Evolutionary conservation across 768 basidiomycete genomes (phyloP).

Genomic region (Suillus subaureus): DNA sequence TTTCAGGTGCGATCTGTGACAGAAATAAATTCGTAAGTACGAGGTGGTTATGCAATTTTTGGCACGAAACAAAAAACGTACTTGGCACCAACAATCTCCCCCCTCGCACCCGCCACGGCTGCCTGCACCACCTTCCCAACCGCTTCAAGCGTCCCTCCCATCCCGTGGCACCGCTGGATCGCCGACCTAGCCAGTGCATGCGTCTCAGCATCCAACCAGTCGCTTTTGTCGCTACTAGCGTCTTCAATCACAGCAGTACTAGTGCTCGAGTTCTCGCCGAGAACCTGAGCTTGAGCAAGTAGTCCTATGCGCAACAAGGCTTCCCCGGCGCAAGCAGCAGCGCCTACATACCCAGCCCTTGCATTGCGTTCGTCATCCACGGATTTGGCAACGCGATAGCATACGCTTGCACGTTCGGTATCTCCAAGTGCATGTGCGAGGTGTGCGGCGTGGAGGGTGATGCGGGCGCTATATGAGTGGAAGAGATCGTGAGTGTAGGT

Average conservation of each 20-base stretch:
- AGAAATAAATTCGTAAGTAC: constrained; percentile 21
- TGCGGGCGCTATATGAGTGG: constrained; percentile 55
- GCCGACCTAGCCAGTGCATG: constrained; percentile 39
- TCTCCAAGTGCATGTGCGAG: constrained; percentile 38
- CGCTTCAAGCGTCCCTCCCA: constrained; percentile 57
- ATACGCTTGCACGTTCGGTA: constrained; percentile 53
- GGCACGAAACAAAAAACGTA: constrained; percentile 35
- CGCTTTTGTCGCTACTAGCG: too few species aligned
- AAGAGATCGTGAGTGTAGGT: constrained; percentile 63
- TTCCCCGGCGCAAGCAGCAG: constrained; percentile 55
- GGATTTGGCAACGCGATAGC: constrained; percentile 57
- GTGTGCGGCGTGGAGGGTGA: constrained; percentile 56
- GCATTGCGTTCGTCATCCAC: neutral
- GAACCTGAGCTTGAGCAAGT: neutral
- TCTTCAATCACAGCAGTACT: neutral
- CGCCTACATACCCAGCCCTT: constrained; percentile 43
- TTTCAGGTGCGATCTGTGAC: constrained; percentile 47
- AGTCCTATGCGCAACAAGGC: constrained; percentile 53
- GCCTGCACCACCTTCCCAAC: constrained; percentile 59
- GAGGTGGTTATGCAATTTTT: constrained; percentile 11
- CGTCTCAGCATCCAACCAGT: constrained; percentile 26
- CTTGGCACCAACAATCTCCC: constrained; percentile 67
- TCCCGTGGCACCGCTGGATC: constrained; percentile 43
- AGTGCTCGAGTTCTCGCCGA: too few species aligned
- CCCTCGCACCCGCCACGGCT: constrained; percentile 31